Conservation (phyloP, 805 yeast genomes). For the Jamesozyma rosinii region DNA sequence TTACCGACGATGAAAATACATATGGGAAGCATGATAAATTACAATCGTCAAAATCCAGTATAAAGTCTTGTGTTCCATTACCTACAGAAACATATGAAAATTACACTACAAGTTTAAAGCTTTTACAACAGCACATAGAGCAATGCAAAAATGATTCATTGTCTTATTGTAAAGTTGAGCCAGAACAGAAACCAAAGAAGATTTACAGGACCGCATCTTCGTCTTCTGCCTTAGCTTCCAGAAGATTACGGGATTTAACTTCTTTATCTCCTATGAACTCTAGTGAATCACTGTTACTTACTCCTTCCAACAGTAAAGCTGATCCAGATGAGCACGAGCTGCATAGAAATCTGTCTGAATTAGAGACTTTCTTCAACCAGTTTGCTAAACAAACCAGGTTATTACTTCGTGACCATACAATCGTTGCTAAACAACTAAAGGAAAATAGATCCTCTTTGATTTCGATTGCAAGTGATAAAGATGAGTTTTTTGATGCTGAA, state of each 20-base stretch:
- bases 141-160: constrained; percentile 23
- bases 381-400: constrained; percentile 18
- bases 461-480: constrained; percentile 35
- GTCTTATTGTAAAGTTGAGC: constrained; percentile 9
- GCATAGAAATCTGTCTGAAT: constrained; percentile 17
- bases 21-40: background rate
- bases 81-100: constrained; percentile 16
- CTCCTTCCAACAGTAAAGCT: background rate
- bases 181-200: background rate
- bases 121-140: constrained; percentile 24
- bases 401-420: constrained; percentile 13
- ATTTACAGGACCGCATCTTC: constrained; percentile 13
- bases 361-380: constrained; percentile 18
- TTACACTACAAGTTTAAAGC: constrained; percentile 13
- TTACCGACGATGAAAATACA: background rate
- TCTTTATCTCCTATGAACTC: constrained; percentile 7
- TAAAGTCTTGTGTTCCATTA: constrained; percentile 9
- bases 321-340: constrained; percentile 16
- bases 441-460: constrained; percentile 13
- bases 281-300: constrained; percentile 1
- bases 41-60: background rate
- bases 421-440: constrained; percentile 9
- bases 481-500: constrained; percentile 60
- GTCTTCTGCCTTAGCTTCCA: constrained; percentile 7
- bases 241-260: constrained; percentile 6